Base-by-base conservation (phyloP, 2,329 filamentous ascomycete species). In the Ophiocordyceps polyrhachis-furcata region DNA sequence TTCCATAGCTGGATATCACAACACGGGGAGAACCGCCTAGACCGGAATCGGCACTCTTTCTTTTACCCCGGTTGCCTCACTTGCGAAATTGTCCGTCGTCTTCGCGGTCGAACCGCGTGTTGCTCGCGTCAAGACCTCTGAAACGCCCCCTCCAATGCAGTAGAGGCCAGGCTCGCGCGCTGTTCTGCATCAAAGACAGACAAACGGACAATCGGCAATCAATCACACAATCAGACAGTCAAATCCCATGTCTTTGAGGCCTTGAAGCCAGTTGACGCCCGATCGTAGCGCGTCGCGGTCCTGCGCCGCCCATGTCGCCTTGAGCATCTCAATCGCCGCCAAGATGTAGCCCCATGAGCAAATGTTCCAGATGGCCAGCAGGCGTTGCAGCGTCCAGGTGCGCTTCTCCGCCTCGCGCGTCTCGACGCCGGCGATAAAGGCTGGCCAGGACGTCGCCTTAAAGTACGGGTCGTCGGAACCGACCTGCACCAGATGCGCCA, bases 361-460 rank as follows among this genome's bases (percentile, higher is more conserved):
- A 17, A 62, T 58, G 19, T 61, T 58, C 57, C 64, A 65, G 52
- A 70, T 66, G 31, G 58, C 58, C 48, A 65, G 53, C 40, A 71
- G 53, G 13, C 68, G 65, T 44, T 67, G 59, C 53, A 73, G 58
- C n/a, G 70, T 64, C 72, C 71, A 75, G 3, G 57, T 60, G 37
- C 71, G 62, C 46, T 66, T 67, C 32, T 61, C 57, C 0, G 59
- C 55, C 44, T 71, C 64, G 40, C 63, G 63, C 4, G 69, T 68
- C 51, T 76, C 73, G 0, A 72, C 72, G 1, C 73, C 73, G 2
- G 70, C 70, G 28, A 77, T 65, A 49, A 76, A 76, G 0, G 71
- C 62, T 1, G 73, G 71, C 73, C 73, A 77, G n/a, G 69, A 69
- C 3, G 71, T 74, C 8, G 69, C 73, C 53, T 75, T 76, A 60